Conservation (phyloP, 208 protist genomes). For the Baffinella frigidus region DNA sequence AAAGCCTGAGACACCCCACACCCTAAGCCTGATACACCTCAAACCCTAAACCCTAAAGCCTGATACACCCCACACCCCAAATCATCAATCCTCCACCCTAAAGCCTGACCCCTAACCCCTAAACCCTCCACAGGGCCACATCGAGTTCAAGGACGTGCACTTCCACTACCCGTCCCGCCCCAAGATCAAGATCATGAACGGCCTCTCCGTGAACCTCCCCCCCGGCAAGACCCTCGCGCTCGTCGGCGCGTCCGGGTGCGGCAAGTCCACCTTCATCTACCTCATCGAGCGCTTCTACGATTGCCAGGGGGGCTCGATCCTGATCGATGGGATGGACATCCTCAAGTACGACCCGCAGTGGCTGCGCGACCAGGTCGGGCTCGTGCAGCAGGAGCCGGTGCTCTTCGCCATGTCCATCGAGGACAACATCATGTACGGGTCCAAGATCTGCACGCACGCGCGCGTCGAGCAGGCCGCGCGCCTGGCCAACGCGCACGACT, state of each 20-base stretch:
- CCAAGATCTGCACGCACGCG: constrained; percentile 59
- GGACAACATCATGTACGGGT: constrained; percentile 72
- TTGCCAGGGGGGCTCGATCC: constrained; percentile 53
- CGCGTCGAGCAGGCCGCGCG: constrained; percentile 62
- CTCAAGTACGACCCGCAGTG: constrained; percentile 65
- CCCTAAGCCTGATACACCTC: too few relatives aligned
- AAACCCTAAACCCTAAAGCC: too few relatives aligned
- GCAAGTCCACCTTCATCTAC: constrained; percentile 65
- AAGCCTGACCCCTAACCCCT: too few relatives aligned
- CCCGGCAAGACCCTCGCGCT: constrained; percentile 63
- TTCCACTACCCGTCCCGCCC: constrained; percentile 67
- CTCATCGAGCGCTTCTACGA: constrained; percentile 67
- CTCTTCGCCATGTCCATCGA: constrained; percentile 71
- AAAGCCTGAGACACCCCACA: too few relatives aligned
- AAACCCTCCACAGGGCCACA: too few relatives aligned
- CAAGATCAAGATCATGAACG: constrained; percentile 67
- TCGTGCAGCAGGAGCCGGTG: constrained; percentile 71
- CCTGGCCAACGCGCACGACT: constrained; percentile 81
- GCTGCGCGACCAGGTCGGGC: constrained; percentile 63
- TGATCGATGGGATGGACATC: constrained; percentile 64
- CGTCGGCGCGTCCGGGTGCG: constrained; percentile 59
- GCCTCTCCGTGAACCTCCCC: constrained; percentile 50
- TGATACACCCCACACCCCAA: too few relatives aligned
- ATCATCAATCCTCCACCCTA: too few relatives aligned
- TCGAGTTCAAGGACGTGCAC: constrained; percentile 62